A percentile compares a stretch with the other conserved stretches of the same genome.
Evolutionary conservation across 495 filamentous ascomycete species (phyloP).

Genomic region (Neurospora pannonica): DNA sequence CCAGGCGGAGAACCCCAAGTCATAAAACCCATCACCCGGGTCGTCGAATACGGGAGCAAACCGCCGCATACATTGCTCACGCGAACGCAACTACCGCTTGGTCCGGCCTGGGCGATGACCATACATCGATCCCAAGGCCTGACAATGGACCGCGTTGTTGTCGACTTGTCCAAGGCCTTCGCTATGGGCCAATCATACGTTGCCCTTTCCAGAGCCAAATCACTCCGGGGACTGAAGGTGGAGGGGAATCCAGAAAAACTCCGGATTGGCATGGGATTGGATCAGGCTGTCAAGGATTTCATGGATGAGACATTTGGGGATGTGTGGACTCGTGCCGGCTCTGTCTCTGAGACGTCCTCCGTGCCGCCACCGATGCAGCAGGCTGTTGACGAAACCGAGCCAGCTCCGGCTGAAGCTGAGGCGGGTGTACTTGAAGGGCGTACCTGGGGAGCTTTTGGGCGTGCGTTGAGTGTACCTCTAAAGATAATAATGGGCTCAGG

Average conservation of each 20-base stretch:
- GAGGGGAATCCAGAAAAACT: conserved; percentile 22
- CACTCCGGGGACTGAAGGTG: conserved; percentile 58
- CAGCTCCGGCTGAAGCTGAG: neutral
- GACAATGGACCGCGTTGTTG: conserved; percentile 82
- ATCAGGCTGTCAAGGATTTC: conserved; percentile 14
- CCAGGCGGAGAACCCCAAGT: neutral
- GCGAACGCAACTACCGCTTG: conserved; percentile 75
- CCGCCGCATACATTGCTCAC: conserved; percentile 51
- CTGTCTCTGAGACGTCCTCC: neutral
- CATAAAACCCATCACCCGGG: conserved; percentile 6
- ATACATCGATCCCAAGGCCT: conserved; percentile 96
- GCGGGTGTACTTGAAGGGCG: too few relatives aligned
- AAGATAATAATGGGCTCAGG: too few relatives aligned
- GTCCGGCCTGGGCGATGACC: conserved; percentile 86
- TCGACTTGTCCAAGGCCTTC: conserved; percentile 75
- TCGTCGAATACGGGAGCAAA: conserved; percentile 37
- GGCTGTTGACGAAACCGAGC: neutral
- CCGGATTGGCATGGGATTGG: conserved; percentile 7
- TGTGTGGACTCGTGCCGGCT: conserved; percentile 14
- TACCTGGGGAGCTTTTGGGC: too few relatives aligned
- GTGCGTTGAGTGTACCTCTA: too few relatives aligned
- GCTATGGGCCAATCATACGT: conserved; percentile 86
- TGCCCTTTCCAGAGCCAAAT: conserved; percentile 68
- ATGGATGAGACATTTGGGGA: conserved; percentile 12
- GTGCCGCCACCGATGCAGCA: neutral